These are phyloP conservation scores for Coniella vitis DNA, from an alignment of 2,329 filamentous ascomycete genomes.

Conservation along the genomic window DNA sequence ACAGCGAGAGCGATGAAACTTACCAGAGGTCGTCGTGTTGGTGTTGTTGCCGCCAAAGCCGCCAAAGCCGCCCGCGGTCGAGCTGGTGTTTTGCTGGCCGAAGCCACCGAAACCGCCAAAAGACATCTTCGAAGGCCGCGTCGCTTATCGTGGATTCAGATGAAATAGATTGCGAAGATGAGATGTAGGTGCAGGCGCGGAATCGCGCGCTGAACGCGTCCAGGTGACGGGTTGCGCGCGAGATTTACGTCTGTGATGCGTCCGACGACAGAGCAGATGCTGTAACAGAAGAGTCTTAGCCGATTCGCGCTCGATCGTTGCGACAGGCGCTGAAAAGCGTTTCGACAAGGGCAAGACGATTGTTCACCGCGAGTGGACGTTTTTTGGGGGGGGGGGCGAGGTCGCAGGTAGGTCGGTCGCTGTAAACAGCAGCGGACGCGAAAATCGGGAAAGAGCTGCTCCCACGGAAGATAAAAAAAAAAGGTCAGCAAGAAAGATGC, in stretches of 20 bases:
- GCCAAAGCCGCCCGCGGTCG: slow-evolving; percentile 39
- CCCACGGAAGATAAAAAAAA: background rate
- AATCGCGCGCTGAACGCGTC: slow-evolving; percentile 27
- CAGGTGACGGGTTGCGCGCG: slow-evolving; percentile 2
- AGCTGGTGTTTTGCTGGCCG: slow-evolving; percentile 43
- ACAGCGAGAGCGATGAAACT: slow-evolving; percentile 24
- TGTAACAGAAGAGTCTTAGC: background rate
- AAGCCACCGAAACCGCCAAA: slow-evolving; percentile 52
- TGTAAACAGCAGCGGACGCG: background rate
- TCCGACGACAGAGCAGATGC: slow-evolving; percentile 6
- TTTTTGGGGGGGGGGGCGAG: too few species aligned
- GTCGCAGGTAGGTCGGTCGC: background rate
- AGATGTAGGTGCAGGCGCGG: slow-evolving; percentile 14
- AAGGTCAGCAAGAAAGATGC: slow-evolving; percentile 4
- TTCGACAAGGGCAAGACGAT: background rate
- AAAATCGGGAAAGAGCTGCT: background rate
- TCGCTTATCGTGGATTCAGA: slow-evolving; percentile 1
- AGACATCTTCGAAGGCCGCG: slow-evolving; percentile 39
- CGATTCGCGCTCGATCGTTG: background rate
- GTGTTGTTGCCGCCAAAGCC: slow-evolving; percentile 45
- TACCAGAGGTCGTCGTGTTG: slow-evolving; percentile 44
- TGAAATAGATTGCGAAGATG: background rate
- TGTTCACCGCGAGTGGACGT: background rate
- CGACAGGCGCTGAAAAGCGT: slow-evolving; percentile 3
- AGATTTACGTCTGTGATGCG: background rate